Conservation (phyloP, 345 rosid species). For the Gossypium arboreum region DNA sequence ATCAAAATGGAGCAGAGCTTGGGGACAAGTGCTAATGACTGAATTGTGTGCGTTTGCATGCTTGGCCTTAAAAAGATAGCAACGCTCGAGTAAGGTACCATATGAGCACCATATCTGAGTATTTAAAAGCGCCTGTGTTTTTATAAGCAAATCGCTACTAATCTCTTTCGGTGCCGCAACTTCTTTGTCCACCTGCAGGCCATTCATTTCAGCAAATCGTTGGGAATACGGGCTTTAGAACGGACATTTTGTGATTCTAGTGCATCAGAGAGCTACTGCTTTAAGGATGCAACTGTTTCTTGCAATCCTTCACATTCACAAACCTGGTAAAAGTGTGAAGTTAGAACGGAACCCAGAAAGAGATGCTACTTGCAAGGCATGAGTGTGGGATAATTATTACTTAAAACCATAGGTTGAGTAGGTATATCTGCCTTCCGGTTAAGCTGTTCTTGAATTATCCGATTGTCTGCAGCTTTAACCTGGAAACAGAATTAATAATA, state of each 20-base stretch:
- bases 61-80: neutral
- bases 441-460: no score
- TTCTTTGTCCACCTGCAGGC: slow-evolving; percentile 12
- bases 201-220: slow-evolving; percentile 30
- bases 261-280: no score
- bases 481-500: no score
- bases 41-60: neutral
- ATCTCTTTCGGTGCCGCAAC: neutral
- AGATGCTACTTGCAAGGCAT: neutral
- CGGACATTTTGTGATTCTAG: slow-evolving; percentile 12
- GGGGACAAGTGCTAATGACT: neutral
- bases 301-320: slow-evolving; percentile 37
- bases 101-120: neutral
- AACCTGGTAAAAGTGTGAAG: slow-evolving; percentile 42
- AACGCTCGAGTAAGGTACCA: neutral
- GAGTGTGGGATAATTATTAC: neutral
- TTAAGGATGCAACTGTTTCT: no score
- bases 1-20: neutral
- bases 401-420: no score
- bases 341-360: slow-evolving; percentile 17
- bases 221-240: slow-evolving; percentile 34
- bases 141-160: neutral
- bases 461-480: no score
- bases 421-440: no score
- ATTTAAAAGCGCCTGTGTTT: neutral